A percentile compares a stretch with the other conserved stretches of the same genome.
phyloP scores from a whole-genome alignment of 768 basidiomycete genomes.

The Hysterangium stoloniferum region DNA sequence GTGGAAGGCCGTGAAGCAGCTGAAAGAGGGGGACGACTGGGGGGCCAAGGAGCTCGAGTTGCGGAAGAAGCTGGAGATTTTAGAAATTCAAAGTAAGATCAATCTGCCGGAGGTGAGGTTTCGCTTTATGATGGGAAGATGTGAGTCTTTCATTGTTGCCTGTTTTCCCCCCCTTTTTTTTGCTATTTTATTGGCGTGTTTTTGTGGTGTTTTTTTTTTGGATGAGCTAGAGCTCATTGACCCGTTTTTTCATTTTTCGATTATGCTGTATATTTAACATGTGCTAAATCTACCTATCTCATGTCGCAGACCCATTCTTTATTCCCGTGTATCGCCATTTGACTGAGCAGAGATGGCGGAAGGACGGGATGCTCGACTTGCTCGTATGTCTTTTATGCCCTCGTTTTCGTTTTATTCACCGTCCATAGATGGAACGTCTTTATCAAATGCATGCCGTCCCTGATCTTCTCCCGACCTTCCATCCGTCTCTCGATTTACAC shows the following conservation, averaged over 20 bases:
- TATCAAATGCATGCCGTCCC: conserved; percentile 89
- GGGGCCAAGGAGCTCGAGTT: not conserved
- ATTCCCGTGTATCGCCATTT: conserved; percentile 70
- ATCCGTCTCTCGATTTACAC: conserved; percentile 68
- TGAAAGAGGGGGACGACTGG: not conserved
- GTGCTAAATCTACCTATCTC: not conserved
- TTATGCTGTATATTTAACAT: not conserved
- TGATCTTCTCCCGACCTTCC: conserved; percentile 67
- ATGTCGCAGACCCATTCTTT: conserved; percentile 21
- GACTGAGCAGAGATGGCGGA: conserved; percentile 77
- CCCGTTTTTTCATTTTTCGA: not conserved
- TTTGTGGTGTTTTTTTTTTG: not conserved
- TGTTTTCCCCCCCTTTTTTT: not conserved
- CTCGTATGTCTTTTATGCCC: conserved; percentile 44
- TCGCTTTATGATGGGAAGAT: conserved; percentile 71
- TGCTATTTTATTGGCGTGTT: not conserved
- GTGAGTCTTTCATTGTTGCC: conserved; percentile 34
- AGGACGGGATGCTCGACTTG: conserved; percentile 75
- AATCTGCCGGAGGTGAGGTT: conserved; percentile 82
- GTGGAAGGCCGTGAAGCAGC: not conserved
- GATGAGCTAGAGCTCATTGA: not conserved
- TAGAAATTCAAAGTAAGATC: conserved; percentile 74
- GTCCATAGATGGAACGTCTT: conserved; percentile 78
- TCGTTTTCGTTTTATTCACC: not conserved
- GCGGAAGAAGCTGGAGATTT: conserved; percentile 42